A percentile compares a stretch with the other conserved stretches of the same genome.
These are phyloP conservation scores for Globisporangium parvum DNA, from an alignment of 352 stramenopile species.

Conservation along the genomic window DNA sequence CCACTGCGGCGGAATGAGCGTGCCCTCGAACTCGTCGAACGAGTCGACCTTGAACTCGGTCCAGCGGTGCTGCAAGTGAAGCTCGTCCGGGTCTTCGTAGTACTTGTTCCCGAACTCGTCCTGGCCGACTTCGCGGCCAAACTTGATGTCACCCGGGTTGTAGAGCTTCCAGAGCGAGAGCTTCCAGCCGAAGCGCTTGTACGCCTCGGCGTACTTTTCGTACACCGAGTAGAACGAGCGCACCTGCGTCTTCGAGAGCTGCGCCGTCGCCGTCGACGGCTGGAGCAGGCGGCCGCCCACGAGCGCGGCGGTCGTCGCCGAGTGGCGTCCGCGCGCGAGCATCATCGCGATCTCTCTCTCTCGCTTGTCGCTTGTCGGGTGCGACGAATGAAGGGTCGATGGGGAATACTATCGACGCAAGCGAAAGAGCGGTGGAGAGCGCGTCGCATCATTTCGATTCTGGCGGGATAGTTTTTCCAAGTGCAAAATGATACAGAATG, in stretches of 20 bases:
- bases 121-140: constrained; percentile 71
- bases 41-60: constrained; percentile 79
- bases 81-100: constrained; percentile 78
- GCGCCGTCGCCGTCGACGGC: neutral
- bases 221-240: constrained; percentile 73
- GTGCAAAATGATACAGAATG: no score
- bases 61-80: constrained; percentile 75
- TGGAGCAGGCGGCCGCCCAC: constrained; percentile 24
- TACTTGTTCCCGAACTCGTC: constrained; percentile 86
- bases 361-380: neutral
- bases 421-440: neutral
- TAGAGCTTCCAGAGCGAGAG: constrained; percentile 85
- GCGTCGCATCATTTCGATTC: neutral
- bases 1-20: constrained; percentile 76
- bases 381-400: neutral
- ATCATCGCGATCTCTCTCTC: constrained; percentile 4
- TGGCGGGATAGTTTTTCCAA: neutral
- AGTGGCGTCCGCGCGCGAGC: constrained; percentile 13
- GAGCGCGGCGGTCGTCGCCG: constrained; percentile 19
- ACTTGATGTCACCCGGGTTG: constrained; percentile 85
- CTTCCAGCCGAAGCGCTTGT: constrained; percentile 80
- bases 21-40: constrained; percentile 74
- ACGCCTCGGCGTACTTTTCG: constrained; percentile 79
- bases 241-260: constrained; percentile 24
- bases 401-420: no score